Conservation (phyloP, 148 eudicot species). For the Amaranthus cruentus region DNA sequence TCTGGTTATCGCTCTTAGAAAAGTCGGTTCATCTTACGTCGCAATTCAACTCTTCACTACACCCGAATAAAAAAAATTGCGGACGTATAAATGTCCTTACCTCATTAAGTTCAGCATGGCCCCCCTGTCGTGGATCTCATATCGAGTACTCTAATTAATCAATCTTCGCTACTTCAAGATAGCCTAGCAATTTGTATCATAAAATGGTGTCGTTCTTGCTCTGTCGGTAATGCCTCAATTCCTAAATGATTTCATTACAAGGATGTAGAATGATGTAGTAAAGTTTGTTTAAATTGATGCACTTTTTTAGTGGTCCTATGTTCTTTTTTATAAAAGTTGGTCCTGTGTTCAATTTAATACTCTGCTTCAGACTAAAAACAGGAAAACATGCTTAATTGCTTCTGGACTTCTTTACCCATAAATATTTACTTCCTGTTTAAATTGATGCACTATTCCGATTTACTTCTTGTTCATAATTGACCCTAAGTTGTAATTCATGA, state of each 20-base stretch:
- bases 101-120: background rate
- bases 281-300: background rate
- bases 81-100: constrained; percentile 1
- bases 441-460: too few relatives aligned
- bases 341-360: background rate
- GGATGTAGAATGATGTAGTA: constrained; percentile 2
- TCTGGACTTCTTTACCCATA: background rate
- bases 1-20: too few relatives aligned
- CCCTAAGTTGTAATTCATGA: too few relatives aligned
- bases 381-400: background rate
- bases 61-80: too few relatives aligned
- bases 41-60: too few relatives aligned
- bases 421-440: too few relatives aligned
- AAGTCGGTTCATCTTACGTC: too few relatives aligned
- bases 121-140: constrained; percentile 3
- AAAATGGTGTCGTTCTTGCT: background rate
- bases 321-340: background rate
- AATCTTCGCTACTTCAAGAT: background rate
- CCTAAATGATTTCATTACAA: background rate
- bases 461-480: too few relatives aligned
- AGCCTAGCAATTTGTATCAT: constrained; percentile 8
- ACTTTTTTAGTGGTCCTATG: constrained; percentile 12
- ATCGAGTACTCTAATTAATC: background rate
- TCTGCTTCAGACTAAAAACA: background rate
- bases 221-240: background rate